These are phyloP conservation scores for Peziza echinospora DNA, from an alignment of 495 filamentous ascomycete species.

Conservation along the genomic window DNA sequence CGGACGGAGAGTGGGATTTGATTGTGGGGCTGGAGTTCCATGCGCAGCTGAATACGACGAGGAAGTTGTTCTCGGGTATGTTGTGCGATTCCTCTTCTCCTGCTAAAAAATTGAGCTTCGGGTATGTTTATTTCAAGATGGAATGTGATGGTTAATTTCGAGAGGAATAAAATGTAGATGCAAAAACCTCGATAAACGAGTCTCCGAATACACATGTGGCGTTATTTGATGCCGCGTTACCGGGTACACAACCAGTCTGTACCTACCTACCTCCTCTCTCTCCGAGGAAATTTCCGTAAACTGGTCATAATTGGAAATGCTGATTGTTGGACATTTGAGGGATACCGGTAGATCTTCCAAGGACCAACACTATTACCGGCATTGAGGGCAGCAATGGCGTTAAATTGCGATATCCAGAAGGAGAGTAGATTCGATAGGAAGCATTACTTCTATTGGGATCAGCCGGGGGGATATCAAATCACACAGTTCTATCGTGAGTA, in stretches of 20 bases:
- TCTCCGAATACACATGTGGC: slow-evolving; percentile 67
- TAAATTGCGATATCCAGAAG: slow-evolving; percentile 55
- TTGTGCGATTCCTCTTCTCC: no score
- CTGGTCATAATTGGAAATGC: no score
- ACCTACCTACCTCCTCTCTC: slow-evolving; percentile 5
- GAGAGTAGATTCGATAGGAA: slow-evolving; percentile 79
- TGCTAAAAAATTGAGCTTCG: no score
- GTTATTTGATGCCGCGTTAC: slow-evolving; percentile 71
- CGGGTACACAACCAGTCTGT: slow-evolving; percentile 55
- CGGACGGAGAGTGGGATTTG: slow-evolving; percentile 42
- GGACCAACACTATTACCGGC: slow-evolving; percentile 66
- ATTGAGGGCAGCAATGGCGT: slow-evolving; percentile 63
- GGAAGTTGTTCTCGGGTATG: slow-evolving; percentile 60
- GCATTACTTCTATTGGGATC: slow-evolving; percentile 97
- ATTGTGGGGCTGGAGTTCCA: slow-evolving; percentile 95
- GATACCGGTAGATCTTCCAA: slow-evolving; percentile 35
- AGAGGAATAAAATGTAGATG: slow-evolving; percentile 22
- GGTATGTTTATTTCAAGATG: not conserved
- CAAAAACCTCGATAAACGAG: slow-evolving; percentile 45
- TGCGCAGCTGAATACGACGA: slow-evolving; percentile 70
- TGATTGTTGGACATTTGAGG: no score
- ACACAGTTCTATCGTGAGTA: slow-evolving; percentile 60
- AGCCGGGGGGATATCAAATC: slow-evolving; percentile 89
- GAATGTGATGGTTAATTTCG: not conserved
- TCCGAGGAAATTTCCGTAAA: no score